Evolutionary conservation across 805 yeast species (phyloP), one percentile per base, ranked within the genome.

Genomic region (Candida incommunis): DNA sequence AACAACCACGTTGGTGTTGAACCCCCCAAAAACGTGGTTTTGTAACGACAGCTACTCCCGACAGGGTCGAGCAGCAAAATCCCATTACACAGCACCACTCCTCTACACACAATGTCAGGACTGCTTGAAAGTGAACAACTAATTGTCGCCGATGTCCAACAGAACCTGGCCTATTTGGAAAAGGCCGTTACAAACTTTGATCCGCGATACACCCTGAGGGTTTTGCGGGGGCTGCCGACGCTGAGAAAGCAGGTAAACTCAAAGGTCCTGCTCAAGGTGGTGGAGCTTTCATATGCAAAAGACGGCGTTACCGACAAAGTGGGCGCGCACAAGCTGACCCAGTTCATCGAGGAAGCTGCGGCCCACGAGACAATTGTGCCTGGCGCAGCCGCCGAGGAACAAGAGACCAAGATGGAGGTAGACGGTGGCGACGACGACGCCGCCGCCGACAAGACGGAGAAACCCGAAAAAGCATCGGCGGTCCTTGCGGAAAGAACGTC

Each of bases 181-280:
- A 80, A 80, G 62, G 80, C 88, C 2, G 80, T 80, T 9, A 61
- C 74, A 41, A 76, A 77, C 45, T 77, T 78, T 60, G 98, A 92
- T 63, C 84, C 94, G 52, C 76, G 96, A 52, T 84, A 82, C 64
- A 76, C 92, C 41, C 74, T 90, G 62, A 83, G 82, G 58, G 88
- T 85, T 21, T 74, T 92, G 51, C 79, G 95, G 50, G 94, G 85
- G 50, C 69, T 88, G 54, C 83, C 88, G 4, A 68, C 77, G 1
- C 68, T 90, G 50, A 77, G 96, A 65, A 73, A 79, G 46, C 69
- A 73, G 34, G 65, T 88, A 50, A 72, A 71, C 45, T 69, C 69
- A 11, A 71, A 68, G 13, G 69, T 75, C 9, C 67, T 92, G 48
- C 63, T 75, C 5, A 59, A 67, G n/a, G 64, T 82, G 29, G 67